phyloP scores from a whole-genome alignment of 1,139 yeast species.

The Protomyces inundatus region DNA sequence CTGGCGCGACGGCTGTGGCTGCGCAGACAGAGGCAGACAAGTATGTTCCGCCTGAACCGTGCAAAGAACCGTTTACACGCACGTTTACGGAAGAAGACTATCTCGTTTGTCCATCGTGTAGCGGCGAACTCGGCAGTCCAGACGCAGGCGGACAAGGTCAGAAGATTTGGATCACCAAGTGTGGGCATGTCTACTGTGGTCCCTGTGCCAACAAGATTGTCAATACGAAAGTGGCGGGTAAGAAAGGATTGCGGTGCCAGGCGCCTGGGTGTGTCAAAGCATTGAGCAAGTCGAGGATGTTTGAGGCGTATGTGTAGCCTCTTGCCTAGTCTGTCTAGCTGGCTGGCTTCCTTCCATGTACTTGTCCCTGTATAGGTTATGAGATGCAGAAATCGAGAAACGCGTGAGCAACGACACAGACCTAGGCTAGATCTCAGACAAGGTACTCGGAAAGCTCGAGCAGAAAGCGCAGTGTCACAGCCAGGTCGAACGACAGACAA shows the following conservation, averaged over 20 bases:
- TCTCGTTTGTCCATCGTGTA: conserved; percentile 27
- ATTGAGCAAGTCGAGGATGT: conserved; percentile 10
- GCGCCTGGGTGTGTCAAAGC: conserved; percentile 13
- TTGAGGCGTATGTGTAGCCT: conserved; percentile 12
- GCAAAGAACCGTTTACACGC: conserved; percentile 23
- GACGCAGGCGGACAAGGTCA: conserved; percentile 15
- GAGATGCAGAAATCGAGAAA: no score
- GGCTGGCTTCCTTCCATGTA: no score
- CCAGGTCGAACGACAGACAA: no score
- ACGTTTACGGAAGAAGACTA: conserved; percentile 11
- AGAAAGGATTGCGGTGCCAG: conserved; percentile 5
- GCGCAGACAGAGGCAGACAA: not conserved
- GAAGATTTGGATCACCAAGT: conserved; percentile 25
- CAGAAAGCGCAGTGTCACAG: no score
- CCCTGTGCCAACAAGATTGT: conserved; percentile 17
- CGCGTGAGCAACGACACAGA: not conserved
- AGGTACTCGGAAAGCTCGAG: not conserved
- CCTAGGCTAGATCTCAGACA: not conserved
- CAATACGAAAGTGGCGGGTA: not conserved
- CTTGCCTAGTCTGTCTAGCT: no score
- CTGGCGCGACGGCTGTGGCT: not conserved
- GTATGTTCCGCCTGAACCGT: conserved; percentile 16
- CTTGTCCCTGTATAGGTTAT: no score
- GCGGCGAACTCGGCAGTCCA: conserved; percentile 21
- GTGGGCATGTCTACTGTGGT: conserved; percentile 31